Base-by-base conservation (phyloP, 1,139 yeast species). In the Lodderomyces parapsilosis region DNA sequence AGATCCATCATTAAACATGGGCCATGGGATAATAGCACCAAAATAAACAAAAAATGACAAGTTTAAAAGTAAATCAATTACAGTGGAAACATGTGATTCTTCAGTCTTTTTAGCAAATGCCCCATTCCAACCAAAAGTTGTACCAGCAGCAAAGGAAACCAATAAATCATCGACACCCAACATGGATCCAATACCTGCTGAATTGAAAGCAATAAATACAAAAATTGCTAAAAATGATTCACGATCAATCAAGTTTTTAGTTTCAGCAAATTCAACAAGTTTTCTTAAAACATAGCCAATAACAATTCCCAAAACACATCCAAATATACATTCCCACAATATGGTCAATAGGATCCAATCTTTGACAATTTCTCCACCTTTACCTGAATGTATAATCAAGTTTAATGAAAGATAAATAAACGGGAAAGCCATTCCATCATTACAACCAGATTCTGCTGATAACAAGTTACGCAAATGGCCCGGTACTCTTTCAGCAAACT, bases 361-460 rank as follows among this genome's bases (percentile, higher is more conserved):
- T 59, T 84, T 83, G 24, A 91, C 81, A 50, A 91, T 86, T 49
- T 80, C 82, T 2, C 79, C 75, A 1, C 82, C 75, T 41, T 87
- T 62, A 3, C 90, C 90, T 6, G 76, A 71, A 58, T 88, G 82
- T 18, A 81, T 62, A 42, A 90, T 80, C 39, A 90, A 61, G 56
- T 83, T 76, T 43, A 90, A 62, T 0, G 96, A 83, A 41, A 91
- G 67, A 55, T 75, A 90, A 35, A 90, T 88, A 59, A 93, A 93
- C 0, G 99, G 99, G 60, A 90, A 91, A 0, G 99, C 98, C 94
- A 93, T 87, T 43, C 99, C 99, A 59, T 93, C 99, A 63, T 93
- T 93, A 65, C 97, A 91, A 8, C 96, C 98, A 0, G 97, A 89
- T 60, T 93, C 99, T 0, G 98, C 97, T 24, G 94, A 81, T 36